Evolutionary conservation across 306 rosid species (phyloP), one percentile per base, ranked within the genome.

Genomic region (Cucumis hystrix): DNA sequence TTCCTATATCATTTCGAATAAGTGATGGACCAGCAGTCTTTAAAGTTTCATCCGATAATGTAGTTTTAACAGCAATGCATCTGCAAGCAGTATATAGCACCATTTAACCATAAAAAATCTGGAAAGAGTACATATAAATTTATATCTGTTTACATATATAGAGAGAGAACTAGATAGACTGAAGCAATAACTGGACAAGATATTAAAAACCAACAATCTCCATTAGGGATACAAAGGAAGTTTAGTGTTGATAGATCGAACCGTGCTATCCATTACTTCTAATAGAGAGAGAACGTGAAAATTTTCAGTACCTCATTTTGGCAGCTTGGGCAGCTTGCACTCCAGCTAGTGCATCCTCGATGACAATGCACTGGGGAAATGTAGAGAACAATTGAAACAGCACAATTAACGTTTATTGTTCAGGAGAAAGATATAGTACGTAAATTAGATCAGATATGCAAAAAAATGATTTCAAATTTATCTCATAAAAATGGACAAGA

Each of bases 241-340:
- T 69, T 20, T 55, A 69, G 30, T 43, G 58, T 74, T 41, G 49
- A 56, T 18, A 28, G 49, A 40, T 51, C 61, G 12, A 56, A 51
- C 12, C 17, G 17, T 8, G 45, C 77, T 76, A 15, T 15, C 67
- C 67, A 40, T 37, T 11, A 40, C 51, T 20, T 14, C 47, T 21
- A 45, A 77, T 45, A 45, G 23, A 77, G 61, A 77, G 74, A 18
- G 33, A 70, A 18, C 6, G 17, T 45, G 47, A 41, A 21, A 40
- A 30, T 54, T 11, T 70, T 64, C 23, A 35, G 80, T 87, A 90
- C 98, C 97, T 92, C 97, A 95, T 95, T 83, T 87, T 83, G 14
- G 98, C 98, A 85, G 97, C 90, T 61, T 87, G 88, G 87, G 98
- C 97, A 82, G 98, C 98, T 85, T 90, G 97, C 62, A 95, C 93